Conservation (phyloP, 2,329 filamentous ascomycete species). For the Plectosphaerella sp. region DNA sequence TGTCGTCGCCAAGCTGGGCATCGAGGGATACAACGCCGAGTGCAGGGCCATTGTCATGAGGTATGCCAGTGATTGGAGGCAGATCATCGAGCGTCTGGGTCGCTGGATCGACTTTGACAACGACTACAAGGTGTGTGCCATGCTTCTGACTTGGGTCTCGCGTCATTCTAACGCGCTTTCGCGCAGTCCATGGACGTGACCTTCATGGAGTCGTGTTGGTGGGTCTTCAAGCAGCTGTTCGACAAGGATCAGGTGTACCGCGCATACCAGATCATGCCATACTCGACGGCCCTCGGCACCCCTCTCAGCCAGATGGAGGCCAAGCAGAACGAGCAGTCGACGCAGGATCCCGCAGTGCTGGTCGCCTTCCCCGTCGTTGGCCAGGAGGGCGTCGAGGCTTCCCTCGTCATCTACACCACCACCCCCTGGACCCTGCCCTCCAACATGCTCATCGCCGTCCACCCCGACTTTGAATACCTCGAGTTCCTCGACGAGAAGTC, state of each 20-base stretch:
- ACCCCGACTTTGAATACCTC: slow-evolving; percentile 81
- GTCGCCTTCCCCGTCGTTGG: slow-evolving; percentile 76
- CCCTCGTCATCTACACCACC: slow-evolving; percentile 82
- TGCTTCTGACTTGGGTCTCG: not conserved
- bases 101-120: slow-evolving; percentile 98
- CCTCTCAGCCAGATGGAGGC: slow-evolving; percentile 77
- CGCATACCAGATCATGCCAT: slow-evolving; percentile 90
- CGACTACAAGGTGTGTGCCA: slow-evolving; percentile 71
- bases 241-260: slow-evolving; percentile 88
- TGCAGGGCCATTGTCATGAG: slow-evolving; percentile 92
- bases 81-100: slow-evolving; percentile 81
- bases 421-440: slow-evolving; percentile 83
- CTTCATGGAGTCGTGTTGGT: slow-evolving; percentile 97
- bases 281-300: slow-evolving; percentile 61
- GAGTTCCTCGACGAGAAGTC: slow-evolving; percentile 81
- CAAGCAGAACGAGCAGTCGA: slow-evolving; percentile 90
- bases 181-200: slow-evolving; percentile 83
- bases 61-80: slow-evolving; percentile 80
- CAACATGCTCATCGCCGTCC: slow-evolving; percentile 70
- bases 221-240: slow-evolving; percentile 91
- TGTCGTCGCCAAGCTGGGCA: slow-evolving; percentile 79
- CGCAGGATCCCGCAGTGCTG: slow-evolving; percentile 85
- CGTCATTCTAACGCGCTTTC: slow-evolving; percentile 9
- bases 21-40: slow-evolving; percentile 86
- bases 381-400: slow-evolving; percentile 64